These are phyloP conservation scores for Monascus ruber DNA, from an alignment of 2,329 filamentous ascomycete genomes.

Conservation along the genomic window DNA sequence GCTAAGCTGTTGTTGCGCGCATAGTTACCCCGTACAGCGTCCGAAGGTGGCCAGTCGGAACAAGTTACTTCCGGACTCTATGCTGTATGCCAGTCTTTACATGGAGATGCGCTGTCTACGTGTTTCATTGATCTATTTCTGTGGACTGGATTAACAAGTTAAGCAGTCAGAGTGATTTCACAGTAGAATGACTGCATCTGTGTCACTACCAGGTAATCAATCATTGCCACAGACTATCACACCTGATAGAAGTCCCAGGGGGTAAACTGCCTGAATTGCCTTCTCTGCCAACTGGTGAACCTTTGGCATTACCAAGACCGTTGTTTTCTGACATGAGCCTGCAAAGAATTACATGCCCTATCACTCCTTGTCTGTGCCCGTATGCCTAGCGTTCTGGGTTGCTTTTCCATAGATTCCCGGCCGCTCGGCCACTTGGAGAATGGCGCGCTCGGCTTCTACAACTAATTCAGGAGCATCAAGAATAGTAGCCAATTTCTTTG, in stretches of 20 bases:
- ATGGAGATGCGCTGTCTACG: too few species aligned
- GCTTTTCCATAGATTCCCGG: slow-evolving; percentile 13
- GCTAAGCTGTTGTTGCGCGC: slow-evolving; percentile 1
- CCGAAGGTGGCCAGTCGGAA: slow-evolving; percentile 8
- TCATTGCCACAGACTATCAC: too few species aligned
- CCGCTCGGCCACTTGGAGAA: slow-evolving; percentile 54
- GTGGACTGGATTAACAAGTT: too few species aligned
- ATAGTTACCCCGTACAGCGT: slow-evolving; percentile 4
- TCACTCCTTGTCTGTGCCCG: neutral
- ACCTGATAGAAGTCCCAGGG: too few species aligned
- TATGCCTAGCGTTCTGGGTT: neutral
- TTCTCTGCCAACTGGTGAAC: too few species aligned
- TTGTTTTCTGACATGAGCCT: too few species aligned
- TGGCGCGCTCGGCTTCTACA: slow-evolving; percentile 62
- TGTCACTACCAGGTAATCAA: too few species aligned
- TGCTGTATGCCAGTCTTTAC: neutral
- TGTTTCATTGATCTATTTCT: too few species aligned
- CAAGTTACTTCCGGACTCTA: slow-evolving; percentile 15
- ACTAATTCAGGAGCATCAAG: slow-evolving; percentile 59
- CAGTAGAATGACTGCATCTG: too few species aligned
- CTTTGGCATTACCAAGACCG: too few species aligned
- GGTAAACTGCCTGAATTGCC: too few species aligned
- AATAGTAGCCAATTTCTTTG: slow-evolving; percentile 47
- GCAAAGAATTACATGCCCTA: neutral
- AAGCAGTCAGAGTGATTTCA: too few species aligned